Evolutionary conservation across 345 rosid species (phyloP), one percentile per base, ranked within the genome.

Genomic region (Tarenaya hassleriana): DNA sequence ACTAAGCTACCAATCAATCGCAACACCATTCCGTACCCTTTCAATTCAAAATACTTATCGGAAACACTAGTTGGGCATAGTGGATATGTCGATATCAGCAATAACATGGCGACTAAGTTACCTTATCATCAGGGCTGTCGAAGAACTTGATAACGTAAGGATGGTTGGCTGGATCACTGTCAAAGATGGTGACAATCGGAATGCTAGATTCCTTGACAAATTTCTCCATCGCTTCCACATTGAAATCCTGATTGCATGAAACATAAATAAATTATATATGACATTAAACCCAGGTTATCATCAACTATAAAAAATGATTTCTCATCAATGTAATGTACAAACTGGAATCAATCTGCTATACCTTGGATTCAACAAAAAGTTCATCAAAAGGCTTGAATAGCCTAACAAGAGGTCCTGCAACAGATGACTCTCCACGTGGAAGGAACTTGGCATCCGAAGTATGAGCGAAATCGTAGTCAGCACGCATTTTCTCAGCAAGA

Each of bases 381-480:
- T 92, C 97, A 56, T 92, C 97, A 64, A 92, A 92, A 68, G 97
- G 98, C 83, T 92, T 92, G 70, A 88, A 81, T 64, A 92, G 72
- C 78, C 97, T 85, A 50, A 92, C 85, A 0, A 83, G 50, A 34
- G 99, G 97, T 13, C 95, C 97, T n/a, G 82, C 8, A 19, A 82
- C 81, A 4, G 92, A 77, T 49, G 88, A 65, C 1, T 92, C 99
- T 32, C 99, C 97, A 34, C 80, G 82, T 16, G 99, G 91, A 73
- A 92, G 95, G 67, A 76, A 71, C 70, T 92, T 88, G 16, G 91
- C 94, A 70, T 83, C 80, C 73, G 64, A 56, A 64, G 94, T 76
- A 56, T 92, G 99, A 60, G 82, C 87, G 61, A 92, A 92, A 10
- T 78, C 91, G 62, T 88, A 88, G 42, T 92, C 97, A 18, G 91